Conservation (phyloP, 73 alveolate genomes). For the Tetrahymena elliotti region DNA sequence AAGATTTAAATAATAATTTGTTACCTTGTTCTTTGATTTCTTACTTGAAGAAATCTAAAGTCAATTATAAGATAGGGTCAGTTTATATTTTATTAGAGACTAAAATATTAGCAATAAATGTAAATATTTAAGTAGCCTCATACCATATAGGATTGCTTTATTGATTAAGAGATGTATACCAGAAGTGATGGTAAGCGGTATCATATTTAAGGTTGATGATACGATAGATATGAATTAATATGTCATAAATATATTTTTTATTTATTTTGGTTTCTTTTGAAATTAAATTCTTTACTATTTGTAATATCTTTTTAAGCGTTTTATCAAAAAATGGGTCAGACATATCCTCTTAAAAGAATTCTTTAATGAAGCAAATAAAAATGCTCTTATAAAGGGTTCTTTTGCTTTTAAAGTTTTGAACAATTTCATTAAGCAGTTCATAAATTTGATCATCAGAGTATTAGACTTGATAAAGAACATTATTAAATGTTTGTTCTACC, state of each 20-base stretch:
- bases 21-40: background rate
- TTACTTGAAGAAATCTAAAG: background rate
- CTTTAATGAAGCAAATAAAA: background rate
- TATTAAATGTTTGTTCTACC: background rate
- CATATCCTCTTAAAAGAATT: background rate
- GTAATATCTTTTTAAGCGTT: background rate
- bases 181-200: background rate
- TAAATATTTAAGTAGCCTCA: background rate
- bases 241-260: background rate
- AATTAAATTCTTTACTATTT: background rate
- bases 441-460: background rate
- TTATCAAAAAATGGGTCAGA: background rate
- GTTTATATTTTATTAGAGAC: background rate
- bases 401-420: background rate
- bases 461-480: background rate
- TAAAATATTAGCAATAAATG: background rate
- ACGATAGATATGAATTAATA: background rate
- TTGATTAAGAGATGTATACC: background rate
- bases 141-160: background rate
- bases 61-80: background rate
- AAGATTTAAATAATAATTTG: background rate
- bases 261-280: background rate
- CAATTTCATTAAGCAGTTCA: background rate
- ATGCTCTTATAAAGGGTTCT: background rate
- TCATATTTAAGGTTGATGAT: background rate